Base-by-base conservation (phyloP, 2,329 filamentous ascomycete genomes). In the Pseudogymnoascus sp. region DNA sequence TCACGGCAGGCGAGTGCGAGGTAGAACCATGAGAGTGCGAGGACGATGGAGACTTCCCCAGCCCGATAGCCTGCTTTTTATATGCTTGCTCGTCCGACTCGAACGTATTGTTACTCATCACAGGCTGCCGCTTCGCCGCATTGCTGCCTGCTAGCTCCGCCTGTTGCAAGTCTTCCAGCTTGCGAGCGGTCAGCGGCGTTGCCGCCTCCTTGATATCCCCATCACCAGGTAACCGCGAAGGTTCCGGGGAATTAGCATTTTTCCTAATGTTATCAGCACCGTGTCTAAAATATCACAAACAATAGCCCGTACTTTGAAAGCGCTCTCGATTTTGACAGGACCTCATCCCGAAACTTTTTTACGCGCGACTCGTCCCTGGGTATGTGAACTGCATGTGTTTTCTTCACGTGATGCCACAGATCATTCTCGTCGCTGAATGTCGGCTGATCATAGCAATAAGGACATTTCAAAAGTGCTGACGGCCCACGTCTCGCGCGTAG, bases 71-170 rank as follows among this genome's bases (percentile, higher is more conserved):
- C 30, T 54, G 43, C 43, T 54, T 54, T 54, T 54, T 54, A 54
- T 54, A 54, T 2, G 25, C 43, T 28, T 54, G 43, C 25, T 54
- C 43, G n/a, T 54, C 43, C 18, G 43, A 30, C 43, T 18, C 2
- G n/a, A 54, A 54, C 43, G 43, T 50, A 50, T 50, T 50, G 30
- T 50, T 50, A 50, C 25, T 50, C 43, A 50, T 50, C 25, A 50
- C 43, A 50, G 43, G 43, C 25, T 50, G n/a, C 43, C 25, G 43
- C 25, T 50, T 50, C 14, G 22, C 43, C 43, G 43, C 43, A 30
- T 50, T 30, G 43, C 25, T 50, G 43, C 43, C 9, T 50, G 43
- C 43, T 2, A 50, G 43, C 43, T 50, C 43, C 2, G 43, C 25
- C 25, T 18, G 16, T n/a, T 50, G 25, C 25, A 50, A 12, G 14